Conservation (phyloP, 140 eudicot species). For the Anethum foeniculum region DNA sequence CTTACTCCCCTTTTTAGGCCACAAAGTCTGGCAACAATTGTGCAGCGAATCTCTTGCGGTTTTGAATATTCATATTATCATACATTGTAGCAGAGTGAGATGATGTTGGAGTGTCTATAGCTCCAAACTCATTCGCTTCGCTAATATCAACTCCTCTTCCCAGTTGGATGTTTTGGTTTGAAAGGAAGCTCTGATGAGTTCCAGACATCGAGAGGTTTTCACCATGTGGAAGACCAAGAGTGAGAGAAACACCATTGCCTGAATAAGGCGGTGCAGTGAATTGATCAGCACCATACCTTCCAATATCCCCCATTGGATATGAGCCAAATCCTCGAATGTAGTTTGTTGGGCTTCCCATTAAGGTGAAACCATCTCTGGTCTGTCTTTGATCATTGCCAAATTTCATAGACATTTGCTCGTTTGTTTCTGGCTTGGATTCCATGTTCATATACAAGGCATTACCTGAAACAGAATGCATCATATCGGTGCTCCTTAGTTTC, state of each 20-base stretch:
- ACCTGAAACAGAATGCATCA: slow-evolving; percentile 25
- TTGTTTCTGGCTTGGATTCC: slow-evolving; percentile 15
- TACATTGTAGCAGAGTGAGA: slow-evolving; percentile 55
- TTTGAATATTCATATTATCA: slow-evolving; percentile 60
- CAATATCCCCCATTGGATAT: slow-evolving; percentile 64
- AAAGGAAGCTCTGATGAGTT: slow-evolving; percentile 52
- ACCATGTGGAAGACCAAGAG: slow-evolving; percentile 76
- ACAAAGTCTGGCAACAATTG: slow-evolving; percentile 87
- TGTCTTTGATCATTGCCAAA: slow-evolving; percentile 35
- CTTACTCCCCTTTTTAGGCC: slow-evolving; percentile 25
- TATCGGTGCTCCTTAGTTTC: slow-evolving; percentile 43
- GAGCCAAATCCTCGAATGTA: slow-evolving; percentile 71
- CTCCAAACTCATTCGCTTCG: slow-evolving; percentile 49
- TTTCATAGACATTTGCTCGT: slow-evolving; percentile 27
- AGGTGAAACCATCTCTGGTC: slow-evolving; percentile 37
- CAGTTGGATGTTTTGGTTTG: slow-evolving; percentile 49
- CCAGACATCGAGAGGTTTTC: slow-evolving; percentile 49
- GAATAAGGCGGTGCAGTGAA: slow-evolving; percentile 48
- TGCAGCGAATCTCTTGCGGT: slow-evolving; percentile 67
- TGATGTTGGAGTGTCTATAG: slow-evolving; percentile 40
- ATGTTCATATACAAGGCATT: slow-evolving; percentile 20
- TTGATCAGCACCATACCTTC: slow-evolving; percentile 53
- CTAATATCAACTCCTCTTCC: slow-evolving; percentile 42
- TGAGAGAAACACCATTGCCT: slow-evolving; percentile 69
- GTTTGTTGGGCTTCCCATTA: slow-evolving; percentile 58